Evolutionary conservation across 345 rosid species (phyloP).

Genomic region (Streptanthus diversifolius): DNA sequence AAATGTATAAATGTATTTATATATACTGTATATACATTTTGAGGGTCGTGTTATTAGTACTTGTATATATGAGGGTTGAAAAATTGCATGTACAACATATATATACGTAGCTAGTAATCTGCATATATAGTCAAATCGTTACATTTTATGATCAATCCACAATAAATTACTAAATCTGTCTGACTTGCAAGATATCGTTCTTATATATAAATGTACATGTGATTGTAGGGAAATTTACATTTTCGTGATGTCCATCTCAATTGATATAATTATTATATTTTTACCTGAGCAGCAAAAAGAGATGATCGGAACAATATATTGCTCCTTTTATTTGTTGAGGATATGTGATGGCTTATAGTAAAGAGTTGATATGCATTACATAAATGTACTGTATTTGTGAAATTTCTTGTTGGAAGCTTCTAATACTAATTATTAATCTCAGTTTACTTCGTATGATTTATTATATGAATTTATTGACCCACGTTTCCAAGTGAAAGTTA

Average conservation of each 20-base stretch:
- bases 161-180: neutral
- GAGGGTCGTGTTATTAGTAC: too few species aligned
- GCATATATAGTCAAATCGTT: neutral
- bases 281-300: neutral
- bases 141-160: neutral
- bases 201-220: neutral
- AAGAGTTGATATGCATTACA: neutral
- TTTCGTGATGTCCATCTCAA: neutral
- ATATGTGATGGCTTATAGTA: neutral
- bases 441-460: neutral
- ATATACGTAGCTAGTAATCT: neutral
- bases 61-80: neutral
- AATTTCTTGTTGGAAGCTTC: constrained; percentile 20
- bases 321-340: neutral
- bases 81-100: neutral
- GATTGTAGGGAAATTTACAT: neutral
- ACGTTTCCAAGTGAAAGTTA: constrained; percentile 6
- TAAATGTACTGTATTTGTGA: neutral
- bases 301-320: neutral
- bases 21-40: too few species aligned
- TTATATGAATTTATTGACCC: neutral
- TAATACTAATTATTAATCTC: neutral
- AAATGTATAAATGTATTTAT: too few species aligned
- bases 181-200: neutral
- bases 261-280: neutral